Base-by-base conservation (phyloP, 331 rosid genomes). In the Stylosanthes scabra region DNA sequence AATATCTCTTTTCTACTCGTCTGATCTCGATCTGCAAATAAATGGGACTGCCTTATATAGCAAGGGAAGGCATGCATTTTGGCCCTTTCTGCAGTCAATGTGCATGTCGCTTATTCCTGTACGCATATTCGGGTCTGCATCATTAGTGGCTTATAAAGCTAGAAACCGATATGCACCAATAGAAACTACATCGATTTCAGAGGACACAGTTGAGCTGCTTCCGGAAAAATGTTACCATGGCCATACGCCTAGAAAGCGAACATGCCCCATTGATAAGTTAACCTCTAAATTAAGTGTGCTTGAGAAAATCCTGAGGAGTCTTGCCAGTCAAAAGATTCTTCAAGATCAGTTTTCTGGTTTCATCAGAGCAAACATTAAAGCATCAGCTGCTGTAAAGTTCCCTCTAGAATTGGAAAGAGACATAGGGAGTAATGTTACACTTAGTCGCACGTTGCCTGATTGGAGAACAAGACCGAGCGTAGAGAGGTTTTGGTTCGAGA, bases 391-490 rank as follows among this genome's bases (percentile, higher is more conserved):
- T 9, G 75, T 88, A 12, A 86, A 83, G 54, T 89, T 91, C 70
- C 90, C 78, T 74, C 40, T 91, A 59, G 96, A 89, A 79, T 67
- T 94, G 65, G 97, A 91, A 83, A 88, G 83, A 64, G 81, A 76
- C 11, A 16, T 74, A 3, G 73, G 86, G 62, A 84, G 42, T 49
- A 84, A 78, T 11, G 74, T 10, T 56, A 77, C 83, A 20, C 69
- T 54, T 11, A 59, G 39, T 55, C 71, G 72, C 50, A 60, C 58
- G 3, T 55, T 80, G 65, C 89, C 88, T 27, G 88, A 85, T 63
- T 94, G 99, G 99, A 88, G 97, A 83, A 94, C 99, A 63, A 84
- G 72, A 72, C 92, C 96, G 0, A 65, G 74, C 42, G 79, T 81
- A 41, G 90, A 88, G 80, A 83, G 89, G 78, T 86, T 69, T 44